Conservation (phyloP, 106 monocot genomes). For the Ottelia alismoides region DNA sequence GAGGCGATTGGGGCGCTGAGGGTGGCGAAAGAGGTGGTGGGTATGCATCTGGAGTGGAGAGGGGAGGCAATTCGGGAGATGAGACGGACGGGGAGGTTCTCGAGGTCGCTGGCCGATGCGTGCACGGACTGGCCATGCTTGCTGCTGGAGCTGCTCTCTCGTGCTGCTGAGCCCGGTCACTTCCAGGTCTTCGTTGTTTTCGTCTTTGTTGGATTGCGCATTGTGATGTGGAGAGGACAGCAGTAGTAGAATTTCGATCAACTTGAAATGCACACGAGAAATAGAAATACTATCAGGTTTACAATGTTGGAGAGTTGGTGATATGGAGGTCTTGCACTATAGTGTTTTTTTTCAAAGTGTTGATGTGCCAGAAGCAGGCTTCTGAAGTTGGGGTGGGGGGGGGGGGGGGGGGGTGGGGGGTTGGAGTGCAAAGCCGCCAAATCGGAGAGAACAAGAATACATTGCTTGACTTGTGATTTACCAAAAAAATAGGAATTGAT, state of each 20-base stretch:
- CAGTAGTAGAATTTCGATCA: background rate
- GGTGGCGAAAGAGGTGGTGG: constrained; percentile 75
- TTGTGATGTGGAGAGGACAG: background rate
- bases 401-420: background rate
- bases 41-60: constrained; percentile 60
- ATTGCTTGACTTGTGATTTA: too few species aligned
- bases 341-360: too few species aligned
- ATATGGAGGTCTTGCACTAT: too few species aligned
- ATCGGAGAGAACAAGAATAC: too few species aligned
- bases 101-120: constrained; percentile 50
- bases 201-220: too few species aligned
- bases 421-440: too few species aligned
- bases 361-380: too few species aligned
- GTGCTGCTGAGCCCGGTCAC: constrained; percentile 51
- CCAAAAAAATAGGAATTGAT: too few species aligned
- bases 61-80: constrained; percentile 45
- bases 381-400: background rate
- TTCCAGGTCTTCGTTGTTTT: constrained; percentile 97
- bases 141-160: constrained; percentile 64
- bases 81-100: constrained; percentile 46
- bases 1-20: constrained; percentile 46
- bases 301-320: too few species aligned
- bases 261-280: too few species aligned
- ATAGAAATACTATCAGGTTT: too few species aligned
- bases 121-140: constrained; percentile 86